Evolutionary conservation across 1,284 basidiomycete species (phyloP), one percentile per base, ranked within the genome.

Genomic region (Fistulinella cinereoalba): DNA sequence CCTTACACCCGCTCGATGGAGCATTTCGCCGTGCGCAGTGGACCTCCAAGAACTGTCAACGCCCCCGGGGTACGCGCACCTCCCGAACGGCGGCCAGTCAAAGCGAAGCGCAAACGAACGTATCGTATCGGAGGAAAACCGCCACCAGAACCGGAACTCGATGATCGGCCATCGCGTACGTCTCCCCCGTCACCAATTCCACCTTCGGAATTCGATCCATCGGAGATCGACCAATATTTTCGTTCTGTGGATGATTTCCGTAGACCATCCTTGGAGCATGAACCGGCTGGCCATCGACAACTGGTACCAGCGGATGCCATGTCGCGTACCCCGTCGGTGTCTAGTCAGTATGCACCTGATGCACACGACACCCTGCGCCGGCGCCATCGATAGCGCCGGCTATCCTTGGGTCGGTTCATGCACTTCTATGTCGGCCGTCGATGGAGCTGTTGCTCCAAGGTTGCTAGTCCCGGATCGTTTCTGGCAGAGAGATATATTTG

Each of bases 1-100:
- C 93, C 93, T 0, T 96, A 93, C 66, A 95, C 93, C 10, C 80
- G 91, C 40, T 85, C 85, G 6, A 75, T 92, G 37, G 84, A 88
- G 52, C 92, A 96, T 68, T 94, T 94, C 62, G 91, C 92, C 5
- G 91, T 95, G 3, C 79, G 92, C 21, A 90, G 86, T 51, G 87
- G 87, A 31, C 92, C 88, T 2, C 87, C 77, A 40, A 74, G 77
- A 48, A 70, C 66, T 27, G 55, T 60, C 43, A 56, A 50, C 37
- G 58, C 55, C 16, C 55, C 19, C 24, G 64, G 50, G 12, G 50
- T 68, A 13, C 61, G 60, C 33, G 55, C 54, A 11, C 56, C 61
- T 29, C 56, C 58, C n/a, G 77, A 77, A 48, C 71, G 71, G 15
- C 59, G 44, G 3, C 77, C 80, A 4, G 73, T 84, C 42, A 92